Evolutionary conservation across 208 protist genomes (phyloP).

Genomic region (Leishmania martiniquensis): DNA sequence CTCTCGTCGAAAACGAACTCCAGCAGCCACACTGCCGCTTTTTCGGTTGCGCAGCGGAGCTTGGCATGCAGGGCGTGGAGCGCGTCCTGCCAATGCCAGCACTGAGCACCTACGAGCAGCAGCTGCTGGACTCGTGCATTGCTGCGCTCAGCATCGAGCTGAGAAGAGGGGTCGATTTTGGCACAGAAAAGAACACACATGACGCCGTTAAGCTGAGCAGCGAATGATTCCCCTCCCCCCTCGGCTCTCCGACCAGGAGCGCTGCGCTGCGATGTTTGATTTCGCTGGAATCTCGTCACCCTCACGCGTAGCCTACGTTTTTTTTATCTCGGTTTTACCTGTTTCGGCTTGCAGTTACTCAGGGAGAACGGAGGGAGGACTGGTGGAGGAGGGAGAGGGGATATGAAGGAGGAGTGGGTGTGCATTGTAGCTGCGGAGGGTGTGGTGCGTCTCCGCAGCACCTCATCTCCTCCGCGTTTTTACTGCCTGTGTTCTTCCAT

Average conservation of each 20-base stretch:
- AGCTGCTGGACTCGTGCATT: constrained; percentile 72
- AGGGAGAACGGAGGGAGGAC: too few species aligned
- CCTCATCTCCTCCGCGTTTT: background rate
- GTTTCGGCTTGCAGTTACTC: too few species aligned
- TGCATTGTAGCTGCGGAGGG: too few species aligned
- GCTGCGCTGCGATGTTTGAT: background rate
- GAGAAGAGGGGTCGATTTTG: constrained; percentile 71
- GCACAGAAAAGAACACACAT: constrained; percentile 31
- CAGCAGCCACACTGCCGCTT: constrained; percentile 52
- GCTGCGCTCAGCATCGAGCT: constrained; percentile 80
- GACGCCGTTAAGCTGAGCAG: constrained; percentile 15
- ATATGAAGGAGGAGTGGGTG: background rate
- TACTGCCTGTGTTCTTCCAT: background rate
- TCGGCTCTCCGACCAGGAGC: too few species aligned
- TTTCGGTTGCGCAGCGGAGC: constrained; percentile 82
- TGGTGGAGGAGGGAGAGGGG: background rate
- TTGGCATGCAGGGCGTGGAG: constrained; percentile 82
- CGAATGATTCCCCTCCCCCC: background rate
- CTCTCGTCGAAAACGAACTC: constrained; percentile 65
- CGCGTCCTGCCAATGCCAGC: constrained; percentile 63
- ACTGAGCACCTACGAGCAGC: constrained; percentile 62
- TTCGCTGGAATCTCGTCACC: background rate
- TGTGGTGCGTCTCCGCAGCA: background rate
- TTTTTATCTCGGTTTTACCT: background rate
- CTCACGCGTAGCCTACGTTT: background rate